phyloP scores from a whole-genome alignment of 2,329 filamentous ascomycete genomes.

The Fusarium sulawesiense region DNA sequence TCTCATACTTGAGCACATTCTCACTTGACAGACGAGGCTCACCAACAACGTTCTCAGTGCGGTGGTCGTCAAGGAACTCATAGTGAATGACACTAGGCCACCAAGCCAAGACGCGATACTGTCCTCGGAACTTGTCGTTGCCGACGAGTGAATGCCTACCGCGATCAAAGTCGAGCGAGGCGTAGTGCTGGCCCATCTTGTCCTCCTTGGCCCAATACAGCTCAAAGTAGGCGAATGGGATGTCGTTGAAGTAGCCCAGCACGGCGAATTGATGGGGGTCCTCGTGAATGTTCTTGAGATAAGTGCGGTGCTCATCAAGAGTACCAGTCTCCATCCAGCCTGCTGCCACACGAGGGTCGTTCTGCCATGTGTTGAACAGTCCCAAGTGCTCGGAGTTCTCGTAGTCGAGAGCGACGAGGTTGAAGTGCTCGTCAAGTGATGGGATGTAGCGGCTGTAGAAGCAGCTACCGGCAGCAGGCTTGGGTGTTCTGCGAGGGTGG shows the following conservation, averaged over 20 bases:
- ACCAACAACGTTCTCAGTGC: slow-evolving; percentile 68
- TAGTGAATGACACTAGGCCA: slow-evolving; percentile 72
- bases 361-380: slow-evolving; percentile 82
- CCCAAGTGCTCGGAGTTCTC: slow-evolving; percentile 68
- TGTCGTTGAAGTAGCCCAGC: slow-evolving; percentile 76
- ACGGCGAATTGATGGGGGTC: slow-evolving; percentile 77
- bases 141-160: slow-evolving; percentile 68
- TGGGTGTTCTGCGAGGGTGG: slow-evolving; percentile 75
- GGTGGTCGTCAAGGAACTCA: slow-evolving; percentile 69
- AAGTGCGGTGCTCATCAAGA: slow-evolving; percentile 76
- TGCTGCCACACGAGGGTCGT: slow-evolving; percentile 79
- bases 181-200: slow-evolving; percentile 67
- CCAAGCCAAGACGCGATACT: slow-evolving; percentile 70
- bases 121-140: slow-evolving; percentile 68
- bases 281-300: slow-evolving; percentile 72
- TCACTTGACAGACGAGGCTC: slow-evolving; percentile 78
- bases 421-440: slow-evolving; percentile 77
- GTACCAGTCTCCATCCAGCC: slow-evolving; percentile 83
- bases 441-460: slow-evolving; percentile 82
- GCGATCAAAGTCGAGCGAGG: slow-evolving; percentile 66
- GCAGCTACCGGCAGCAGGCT: slow-evolving; percentile 73
- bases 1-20: slow-evolving; percentile 77
- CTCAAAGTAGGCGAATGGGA: slow-evolving; percentile 79
- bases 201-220: slow-evolving; percentile 67
- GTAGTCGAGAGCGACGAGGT: slow-evolving; percentile 76